phyloP scores from a whole-genome alignment of 2,329 filamentous ascomycete species.

The Aspergillus terreus region DNA sequence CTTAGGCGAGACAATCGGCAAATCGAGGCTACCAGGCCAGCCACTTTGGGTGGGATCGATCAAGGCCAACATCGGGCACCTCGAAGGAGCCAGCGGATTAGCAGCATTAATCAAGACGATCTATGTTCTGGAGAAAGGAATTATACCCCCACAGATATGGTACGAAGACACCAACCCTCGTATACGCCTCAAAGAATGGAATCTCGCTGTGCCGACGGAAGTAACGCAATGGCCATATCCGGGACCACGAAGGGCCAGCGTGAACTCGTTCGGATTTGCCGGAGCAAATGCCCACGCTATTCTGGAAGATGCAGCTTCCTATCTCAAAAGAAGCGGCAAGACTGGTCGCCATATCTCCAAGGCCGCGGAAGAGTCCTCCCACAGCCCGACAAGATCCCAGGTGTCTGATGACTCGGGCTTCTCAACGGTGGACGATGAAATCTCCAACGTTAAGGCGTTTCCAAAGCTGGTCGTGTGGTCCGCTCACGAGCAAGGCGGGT shows the following conservation, averaged over 20 bases:
- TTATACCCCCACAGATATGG: slow-evolving; percentile 40
- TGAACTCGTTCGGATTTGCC: slow-evolving; percentile 9
- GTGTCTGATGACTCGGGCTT: background rate
- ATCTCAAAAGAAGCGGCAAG: background rate
- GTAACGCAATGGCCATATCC: slow-evolving; percentile 2
- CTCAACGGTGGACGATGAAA: background rate
- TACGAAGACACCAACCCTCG: slow-evolving; percentile 15
- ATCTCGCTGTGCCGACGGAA: slow-evolving; percentile 1
- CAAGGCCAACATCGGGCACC: slow-evolving; percentile 17
- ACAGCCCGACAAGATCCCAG: background rate
- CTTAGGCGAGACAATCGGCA: slow-evolving; percentile 10
- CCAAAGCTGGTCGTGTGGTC: background rate
- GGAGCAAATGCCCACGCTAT: slow-evolving; percentile 12
- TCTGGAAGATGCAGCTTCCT: background rate
- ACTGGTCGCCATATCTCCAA: background rate
- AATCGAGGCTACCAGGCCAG: background rate
- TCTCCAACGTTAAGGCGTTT: background rate
- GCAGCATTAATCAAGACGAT: slow-evolving; percentile 41
- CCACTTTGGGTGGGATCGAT: slow-evolving; percentile 6
- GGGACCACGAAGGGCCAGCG: background rate
- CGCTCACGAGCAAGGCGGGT: background rate
- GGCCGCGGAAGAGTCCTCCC: background rate
- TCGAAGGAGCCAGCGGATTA: slow-evolving; percentile 34
- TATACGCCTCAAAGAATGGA: slow-evolving; percentile 3
- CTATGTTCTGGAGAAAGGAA: slow-evolving; percentile 41